Evolutionary conservation across 2,329 filamentous ascomycete species (phyloP).

Genomic region (Alternaria gaisen): DNA sequence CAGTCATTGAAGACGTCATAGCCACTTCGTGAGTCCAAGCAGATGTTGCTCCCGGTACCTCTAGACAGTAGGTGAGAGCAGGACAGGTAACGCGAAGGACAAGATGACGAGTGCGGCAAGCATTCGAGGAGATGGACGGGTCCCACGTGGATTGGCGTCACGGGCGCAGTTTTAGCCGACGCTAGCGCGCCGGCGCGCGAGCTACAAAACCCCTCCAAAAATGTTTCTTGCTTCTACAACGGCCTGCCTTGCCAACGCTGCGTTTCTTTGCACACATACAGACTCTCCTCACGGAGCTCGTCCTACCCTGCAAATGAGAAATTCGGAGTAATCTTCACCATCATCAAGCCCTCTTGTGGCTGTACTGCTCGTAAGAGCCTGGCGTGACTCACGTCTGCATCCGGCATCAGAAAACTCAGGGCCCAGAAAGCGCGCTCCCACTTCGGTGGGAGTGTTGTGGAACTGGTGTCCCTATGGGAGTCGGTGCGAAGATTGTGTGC

Average conservation of each 20-base stretch:
- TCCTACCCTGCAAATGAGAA: conserved; percentile 82
- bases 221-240: conserved; percentile 63
- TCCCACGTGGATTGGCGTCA: conserved; percentile 9
- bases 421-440: conserved; percentile 49
- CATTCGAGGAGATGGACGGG: background rate
- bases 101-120: background rate
- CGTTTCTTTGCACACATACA: conserved; percentile 94
- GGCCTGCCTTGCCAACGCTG: conserved; percentile 89
- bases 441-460: conserved; percentile 32
- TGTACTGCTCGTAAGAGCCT: conserved; percentile 83
- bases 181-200: conserved; percentile 31
- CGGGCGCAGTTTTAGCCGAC: conserved; percentile 19
- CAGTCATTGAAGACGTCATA: background rate
- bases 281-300: conserved; percentile 50
- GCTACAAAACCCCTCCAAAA: conserved; percentile 49
- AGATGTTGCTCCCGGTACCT: background rate
- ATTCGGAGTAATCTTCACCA: conserved; percentile 96
- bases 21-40: background rate
- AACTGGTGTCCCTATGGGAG: conserved; percentile 77
- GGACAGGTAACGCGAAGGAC: background rate
- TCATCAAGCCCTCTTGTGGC: conserved; percentile 54
- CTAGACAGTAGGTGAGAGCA: background rate
- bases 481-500: conserved; percentile 91
- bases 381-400: conserved; percentile 84
- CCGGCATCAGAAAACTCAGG: conserved; percentile 92